Base-by-base conservation (phyloP, 1,139 yeast species). In the Saccharomyces hybrid region DNA sequence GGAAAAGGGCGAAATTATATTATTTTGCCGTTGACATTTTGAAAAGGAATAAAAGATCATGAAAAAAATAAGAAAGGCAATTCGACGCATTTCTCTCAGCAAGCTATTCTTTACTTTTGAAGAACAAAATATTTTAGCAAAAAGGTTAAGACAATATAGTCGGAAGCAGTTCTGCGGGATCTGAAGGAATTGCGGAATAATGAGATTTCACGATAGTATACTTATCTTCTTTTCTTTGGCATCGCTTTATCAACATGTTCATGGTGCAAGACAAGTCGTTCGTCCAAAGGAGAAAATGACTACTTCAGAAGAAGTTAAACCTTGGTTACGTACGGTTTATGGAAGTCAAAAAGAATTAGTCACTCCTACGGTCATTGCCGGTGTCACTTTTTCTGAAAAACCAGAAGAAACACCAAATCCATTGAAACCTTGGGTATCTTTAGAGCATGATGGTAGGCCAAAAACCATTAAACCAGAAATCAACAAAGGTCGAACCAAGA, bases 361-460 rank as follows among this genome's bases (percentile, higher is more conserved):
- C 41, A 81, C 84, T 0, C 96, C 96, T 13, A 83, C 91, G 0
- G 88, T 88, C 42, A 79, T 88, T 64, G 88, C 81, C 31, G 93
- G 93, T 25, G 88, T 89, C 52, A 87, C 96, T 0, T 84, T 89
- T 66, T 79, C 83, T 55, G 88, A 85, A 11, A 81, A 83, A 63
- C 96, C 95, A 0, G 68, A 65, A 2, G 70, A 71, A 7, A 80
- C 85, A 8, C 81, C 88, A 23, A 75, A 84, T 58, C 88, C 88
- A 13, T 76, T 87, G 57, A 82, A 83, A 59, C 87, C 86, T n/a
- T 89, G 96, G 96, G 75, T 89, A 50, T 79, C 88, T 2, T 75
- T 89, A 63, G 78, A 88, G 55, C 83, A 84, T 58, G 81, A 84
- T 57, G 96, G 96, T 7, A 69, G 78, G n/a, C 95, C 96, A 53